These are phyloP conservation scores for Echites panduratus DNA, from an alignment of 257 asterid species.

Conservation along the genomic window DNA sequence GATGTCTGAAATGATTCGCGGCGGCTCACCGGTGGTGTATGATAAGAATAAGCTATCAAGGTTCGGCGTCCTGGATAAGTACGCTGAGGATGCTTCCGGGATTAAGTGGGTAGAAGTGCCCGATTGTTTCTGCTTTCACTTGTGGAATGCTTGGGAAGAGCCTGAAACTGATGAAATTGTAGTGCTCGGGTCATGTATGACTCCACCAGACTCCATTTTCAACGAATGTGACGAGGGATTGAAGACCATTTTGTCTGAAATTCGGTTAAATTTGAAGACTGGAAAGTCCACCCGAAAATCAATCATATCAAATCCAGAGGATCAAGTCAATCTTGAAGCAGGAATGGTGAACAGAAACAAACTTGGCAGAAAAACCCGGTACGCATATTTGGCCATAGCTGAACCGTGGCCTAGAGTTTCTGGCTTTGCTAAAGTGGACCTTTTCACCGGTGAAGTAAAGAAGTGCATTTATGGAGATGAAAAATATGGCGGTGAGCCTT, in stretches of 20 bases:
- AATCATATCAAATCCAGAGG: conserved; percentile 38
- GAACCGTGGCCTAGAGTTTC: conserved; percentile 99
- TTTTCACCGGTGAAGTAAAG: conserved; percentile 58
- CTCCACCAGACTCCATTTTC: conserved; percentile 97
- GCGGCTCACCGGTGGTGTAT: conserved; percentile 91
- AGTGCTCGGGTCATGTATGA: conserved; percentile 96
- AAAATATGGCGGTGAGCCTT: conserved; percentile 92
- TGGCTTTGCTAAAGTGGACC: conserved; percentile 88
- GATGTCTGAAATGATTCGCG: conserved; percentile 82
- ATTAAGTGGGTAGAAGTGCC: conserved; percentile 82
- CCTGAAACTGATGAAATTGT: conserved; percentile 69
- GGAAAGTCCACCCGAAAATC: conserved; percentile 63
- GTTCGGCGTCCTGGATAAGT: conserved; percentile 66
- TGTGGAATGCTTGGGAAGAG: conserved; percentile 99
- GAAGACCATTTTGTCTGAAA: conserved; percentile 79
- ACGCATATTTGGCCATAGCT: conserved; percentile 78
- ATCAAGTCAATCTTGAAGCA: conserved; percentile 85
- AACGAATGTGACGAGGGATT: conserved; percentile 83
- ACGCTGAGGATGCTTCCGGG: conserved; percentile 36
- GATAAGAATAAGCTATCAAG: conserved; percentile 56
- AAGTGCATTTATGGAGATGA: conserved; percentile 71
- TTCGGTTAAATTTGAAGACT: conserved; percentile 64
- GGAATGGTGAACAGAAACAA: conserved; percentile 93
- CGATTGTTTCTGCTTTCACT: conserved; percentile 88
- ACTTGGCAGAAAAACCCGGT: conserved; percentile 78